phyloP scores from a whole-genome alignment of 2,329 filamentous ascomycete genomes.

The Cladosporium austrohemisphaericum region DNA sequence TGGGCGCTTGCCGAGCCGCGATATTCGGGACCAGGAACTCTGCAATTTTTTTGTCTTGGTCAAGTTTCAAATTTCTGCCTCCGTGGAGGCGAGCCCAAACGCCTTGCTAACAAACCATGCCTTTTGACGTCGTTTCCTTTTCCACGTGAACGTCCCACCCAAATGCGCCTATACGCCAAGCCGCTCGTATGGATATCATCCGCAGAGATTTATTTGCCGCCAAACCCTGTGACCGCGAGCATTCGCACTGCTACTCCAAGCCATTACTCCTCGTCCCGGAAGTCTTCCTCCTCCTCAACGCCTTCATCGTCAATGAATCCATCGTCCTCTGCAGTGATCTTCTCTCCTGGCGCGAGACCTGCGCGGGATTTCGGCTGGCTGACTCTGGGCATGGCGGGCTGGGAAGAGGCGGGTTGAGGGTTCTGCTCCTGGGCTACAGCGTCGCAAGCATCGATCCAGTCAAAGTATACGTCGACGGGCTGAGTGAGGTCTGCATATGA shows the following conservation, averaged over 20 bases:
- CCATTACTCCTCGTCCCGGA: conserved; percentile 27
- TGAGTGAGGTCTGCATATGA: conserved; percentile 69
- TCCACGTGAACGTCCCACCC: too few relatives aligned
- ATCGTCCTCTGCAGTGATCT: conserved; percentile 29
- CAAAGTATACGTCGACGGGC: conserved; percentile 91
- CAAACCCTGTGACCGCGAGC: too few relatives aligned
- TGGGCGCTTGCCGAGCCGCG: too few relatives aligned
- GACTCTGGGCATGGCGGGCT: conserved; percentile 9
- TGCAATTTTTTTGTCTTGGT: not conserved
- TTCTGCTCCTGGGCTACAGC: conserved; percentile 62
- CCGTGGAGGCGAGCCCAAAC: conserved; percentile 1
- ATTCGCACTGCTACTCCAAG: not conserved
- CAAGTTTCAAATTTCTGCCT: not conserved
- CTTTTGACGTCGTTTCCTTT: not conserved
- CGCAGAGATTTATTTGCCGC: too few relatives aligned
- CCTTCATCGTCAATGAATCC: conserved; percentile 37
- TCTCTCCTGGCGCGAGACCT: conserved; percentile 29
- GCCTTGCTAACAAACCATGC: conserved; percentile 10
- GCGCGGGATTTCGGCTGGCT: conserved; percentile 14
- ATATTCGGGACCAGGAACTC: too few relatives aligned
- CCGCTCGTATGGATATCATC: too few relatives aligned
- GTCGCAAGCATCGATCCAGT: conserved; percentile 96
- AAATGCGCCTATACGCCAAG: conserved; percentile 3
- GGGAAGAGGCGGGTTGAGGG: conserved; percentile 29
- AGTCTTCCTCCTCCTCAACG: conserved; percentile 32